Percentiles rank a stretch among this genome's conserved stretches.
Conservation (phyloP, 345 rosid species). For the Eucalyptus pauciflora region DNA sequence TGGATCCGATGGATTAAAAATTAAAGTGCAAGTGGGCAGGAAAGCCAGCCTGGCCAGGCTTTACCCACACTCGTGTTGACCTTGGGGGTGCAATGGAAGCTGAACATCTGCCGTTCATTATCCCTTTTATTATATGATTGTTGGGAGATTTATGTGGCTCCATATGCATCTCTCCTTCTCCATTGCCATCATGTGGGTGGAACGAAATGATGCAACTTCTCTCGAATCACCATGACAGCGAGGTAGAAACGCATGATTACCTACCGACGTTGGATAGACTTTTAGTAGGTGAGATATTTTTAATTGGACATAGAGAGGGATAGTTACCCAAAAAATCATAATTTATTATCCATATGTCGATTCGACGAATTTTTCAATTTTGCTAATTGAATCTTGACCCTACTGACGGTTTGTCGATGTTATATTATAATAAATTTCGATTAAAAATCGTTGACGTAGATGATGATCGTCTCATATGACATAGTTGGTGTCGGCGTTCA, state of each 20-base stretch:
- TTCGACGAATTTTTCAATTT: not conserved
- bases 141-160: not conserved
- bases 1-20: not conserved
- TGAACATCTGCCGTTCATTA: not conserved
- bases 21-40: not conserved
- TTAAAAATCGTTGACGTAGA: not conserved
- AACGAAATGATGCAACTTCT: not conserved
- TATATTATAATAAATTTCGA: not conserved
- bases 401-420: accelerated
- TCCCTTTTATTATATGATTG: not conserved
- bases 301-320: too few species aligned
- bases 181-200: not conserved
- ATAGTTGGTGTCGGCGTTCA: accelerated
- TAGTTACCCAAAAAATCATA: not conserved
- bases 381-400: not conserved
- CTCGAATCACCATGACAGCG: not conserved
- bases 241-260: not conserved
- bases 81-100: not conserved
- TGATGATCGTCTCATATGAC: accelerated
- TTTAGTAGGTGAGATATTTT: not conserved
- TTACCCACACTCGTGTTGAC: not conserved
- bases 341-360: accelerated
- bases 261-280: not conserved
- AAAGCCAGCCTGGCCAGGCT: not conserved
- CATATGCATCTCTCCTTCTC: not conserved